Conservation (phyloP, 768 basidiomycete genomes). For the Saitozyma sp. region DNA sequence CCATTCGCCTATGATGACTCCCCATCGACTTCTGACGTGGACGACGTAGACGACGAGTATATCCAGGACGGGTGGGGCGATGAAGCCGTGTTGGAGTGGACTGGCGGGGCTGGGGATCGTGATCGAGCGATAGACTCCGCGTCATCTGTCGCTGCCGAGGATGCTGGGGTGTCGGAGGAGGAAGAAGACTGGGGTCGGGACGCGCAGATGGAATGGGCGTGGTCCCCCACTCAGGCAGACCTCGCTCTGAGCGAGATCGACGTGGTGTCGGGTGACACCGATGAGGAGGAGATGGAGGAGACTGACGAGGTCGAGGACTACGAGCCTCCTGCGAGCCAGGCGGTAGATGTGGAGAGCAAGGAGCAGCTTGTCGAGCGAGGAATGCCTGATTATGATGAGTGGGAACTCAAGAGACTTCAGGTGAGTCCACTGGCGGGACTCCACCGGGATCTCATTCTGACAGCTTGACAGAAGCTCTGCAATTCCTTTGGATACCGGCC, state of each 20-base stretch:
- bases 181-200: slow-evolving; percentile 28
- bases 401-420: slow-evolving; percentile 33
- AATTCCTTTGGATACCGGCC: slow-evolving; percentile 29
- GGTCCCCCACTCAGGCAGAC: slow-evolving; percentile 7
- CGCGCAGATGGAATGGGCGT: slow-evolving; percentile 20
- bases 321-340: neutral
- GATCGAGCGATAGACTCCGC: slow-evolving; percentile 9
- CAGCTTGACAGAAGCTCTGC: slow-evolving; percentile 14
- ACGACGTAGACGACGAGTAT: slow-evolving; percentile 12
- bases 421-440: slow-evolving; percentile 11
- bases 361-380: slow-evolving; percentile 24
- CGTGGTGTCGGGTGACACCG: slow-evolving; percentile 4
- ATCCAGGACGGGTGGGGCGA: slow-evolving; percentile 34
- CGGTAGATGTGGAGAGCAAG: slow-evolving; percentile 6
- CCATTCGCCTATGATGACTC: neutral
- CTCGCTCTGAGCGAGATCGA: neutral
- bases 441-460: neutral
- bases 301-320: neutral
- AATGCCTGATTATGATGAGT: slow-evolving; percentile 40
- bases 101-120: slow-evolving; percentile 12
- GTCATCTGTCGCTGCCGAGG: slow-evolving; percentile 21
- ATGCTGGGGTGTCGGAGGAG: slow-evolving; percentile 21
- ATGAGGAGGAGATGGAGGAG: slow-evolving; percentile 7
- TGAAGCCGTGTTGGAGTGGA: slow-evolving; percentile 22
- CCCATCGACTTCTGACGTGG: slow-evolving; percentile 12